A percentile compares a stretch with the other conserved stretches of the same genome.
Conservation (phyloP, 768 basidiomycete species). For the Lactarius sp. region DNA sequence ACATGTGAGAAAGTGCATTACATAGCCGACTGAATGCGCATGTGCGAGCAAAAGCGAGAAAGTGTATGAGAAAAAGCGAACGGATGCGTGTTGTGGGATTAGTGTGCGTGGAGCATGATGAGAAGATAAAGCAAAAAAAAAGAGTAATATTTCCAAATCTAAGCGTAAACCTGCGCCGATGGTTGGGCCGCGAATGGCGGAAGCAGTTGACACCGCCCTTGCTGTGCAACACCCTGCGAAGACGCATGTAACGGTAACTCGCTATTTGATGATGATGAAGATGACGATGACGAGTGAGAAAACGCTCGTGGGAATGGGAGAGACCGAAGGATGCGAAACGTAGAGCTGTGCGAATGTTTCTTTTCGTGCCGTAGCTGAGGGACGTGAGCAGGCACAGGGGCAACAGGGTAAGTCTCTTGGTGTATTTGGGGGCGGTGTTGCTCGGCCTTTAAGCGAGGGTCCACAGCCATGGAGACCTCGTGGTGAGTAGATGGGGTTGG, state of each 20-base stretch:
- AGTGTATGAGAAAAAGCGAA: neutral
- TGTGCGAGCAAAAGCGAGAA: neutral
- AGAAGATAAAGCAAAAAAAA: neutral
- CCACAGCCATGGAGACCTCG: slow-evolving; percentile 1
- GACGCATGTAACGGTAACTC: slow-evolving; percentile 4
- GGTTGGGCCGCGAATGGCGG: slow-evolving; percentile 21
- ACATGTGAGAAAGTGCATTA: neutral
- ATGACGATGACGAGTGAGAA: slow-evolving; percentile 4
- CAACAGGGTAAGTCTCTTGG: neutral
- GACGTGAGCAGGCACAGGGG: neutral
- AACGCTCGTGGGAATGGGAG: slow-evolving; percentile 21
- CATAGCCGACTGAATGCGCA: neutral
- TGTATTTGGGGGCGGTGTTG: neutral
- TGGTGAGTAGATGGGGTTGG: slow-evolving; percentile 5
- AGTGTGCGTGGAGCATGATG: neutral
- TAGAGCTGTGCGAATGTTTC: slow-evolving; percentile 14
- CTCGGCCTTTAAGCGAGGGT: slow-evolving; percentile 2
- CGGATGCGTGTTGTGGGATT: slow-evolving; percentile 3
- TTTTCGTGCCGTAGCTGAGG: slow-evolving; percentile 11
- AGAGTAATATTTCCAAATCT: slow-evolving; percentile 7
- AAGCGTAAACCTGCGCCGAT: slow-evolving; percentile 18
- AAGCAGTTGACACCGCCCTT: slow-evolving; percentile 16
- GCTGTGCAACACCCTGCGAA: slow-evolving; percentile 10
- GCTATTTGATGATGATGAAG: slow-evolving; percentile 8
- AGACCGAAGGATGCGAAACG: slow-evolving; percentile 22